Percentiles rank a stretch among this genome's conserved stretches.
phyloP scores from a whole-genome alignment of 2,329 filamentous ascomycete genomes.

The Pseudocercospora macadamiae region DNA sequence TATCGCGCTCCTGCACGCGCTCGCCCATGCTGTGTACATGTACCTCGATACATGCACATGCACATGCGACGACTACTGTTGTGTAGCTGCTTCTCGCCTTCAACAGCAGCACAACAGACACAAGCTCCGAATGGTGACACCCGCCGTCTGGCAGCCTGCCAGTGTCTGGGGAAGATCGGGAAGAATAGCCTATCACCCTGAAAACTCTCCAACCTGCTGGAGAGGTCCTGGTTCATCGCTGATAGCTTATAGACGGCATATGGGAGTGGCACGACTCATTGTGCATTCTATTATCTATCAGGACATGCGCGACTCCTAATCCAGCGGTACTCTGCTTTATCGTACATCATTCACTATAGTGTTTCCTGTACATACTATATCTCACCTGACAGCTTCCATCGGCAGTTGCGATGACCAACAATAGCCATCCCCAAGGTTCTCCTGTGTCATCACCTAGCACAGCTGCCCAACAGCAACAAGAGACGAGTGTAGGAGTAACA shows the following conservation, averaged over 20 bases:
- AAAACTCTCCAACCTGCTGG: neutral
- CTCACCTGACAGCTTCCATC: neutral
- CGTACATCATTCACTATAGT: neutral
- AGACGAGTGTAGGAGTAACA: neutral
- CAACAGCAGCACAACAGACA: neutral
- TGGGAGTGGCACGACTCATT: neutral
- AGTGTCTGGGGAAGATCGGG: no score
- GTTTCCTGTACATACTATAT: neutral
- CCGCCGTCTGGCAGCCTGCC: neutral
- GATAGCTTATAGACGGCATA: slow-evolving; percentile 4
- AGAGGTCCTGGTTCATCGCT: neutral
- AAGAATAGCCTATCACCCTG: slow-evolving; percentile 7
- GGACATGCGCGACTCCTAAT: neutral
- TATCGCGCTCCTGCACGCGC: slow-evolving; percentile 1
- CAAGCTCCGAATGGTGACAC: neutral
- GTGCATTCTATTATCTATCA: neutral
- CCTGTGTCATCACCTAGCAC: neutral
- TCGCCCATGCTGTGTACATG: neutral
- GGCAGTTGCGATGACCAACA: no score
- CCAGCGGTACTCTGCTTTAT: slow-evolving; percentile 1
- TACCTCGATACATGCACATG: slow-evolving; percentile 5
- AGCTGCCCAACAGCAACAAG: neutral
- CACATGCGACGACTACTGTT: no score
- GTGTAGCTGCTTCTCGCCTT: neutral
- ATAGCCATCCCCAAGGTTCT: neutral